Conservation (phyloP, 208 protist species). For the Crithidia acanthocephali region DNA sequence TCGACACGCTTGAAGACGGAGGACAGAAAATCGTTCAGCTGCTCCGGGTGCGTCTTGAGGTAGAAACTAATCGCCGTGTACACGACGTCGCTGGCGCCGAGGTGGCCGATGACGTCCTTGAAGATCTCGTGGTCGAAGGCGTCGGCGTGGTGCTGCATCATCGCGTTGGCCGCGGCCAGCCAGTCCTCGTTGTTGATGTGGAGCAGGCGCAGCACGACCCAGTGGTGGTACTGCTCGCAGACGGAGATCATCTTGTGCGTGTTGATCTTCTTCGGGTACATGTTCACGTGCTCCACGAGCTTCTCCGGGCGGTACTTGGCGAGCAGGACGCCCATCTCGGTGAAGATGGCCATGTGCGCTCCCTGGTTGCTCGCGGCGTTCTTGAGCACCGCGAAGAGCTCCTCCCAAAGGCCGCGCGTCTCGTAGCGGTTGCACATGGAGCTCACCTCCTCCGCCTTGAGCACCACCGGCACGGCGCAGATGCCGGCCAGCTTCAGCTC, state of each 20-base stretch:
- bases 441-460: constrained; percentile 98
- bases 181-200: constrained; percentile 99
- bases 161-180: constrained; percentile 97
- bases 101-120: constrained; percentile 97
- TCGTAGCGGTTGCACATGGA: constrained; percentile 94
- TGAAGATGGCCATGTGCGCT: constrained; percentile 99
- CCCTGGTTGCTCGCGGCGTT: constrained; percentile 94
- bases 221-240: constrained; percentile 96
- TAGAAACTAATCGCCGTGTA: constrained; percentile 99
- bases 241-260: constrained; percentile 97
- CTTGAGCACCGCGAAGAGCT: constrained; percentile 97
- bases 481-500: constrained; percentile 99
- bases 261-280: constrained; percentile 97
- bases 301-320: constrained; percentile 99
- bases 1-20: constrained; percentile 96
- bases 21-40: constrained; percentile 97
- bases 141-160: constrained; percentile 98
- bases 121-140: constrained; percentile 98
- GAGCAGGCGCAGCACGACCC: constrained; percentile 96
- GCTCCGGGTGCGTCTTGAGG: constrained; percentile 90
- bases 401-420: constrained; percentile 93
- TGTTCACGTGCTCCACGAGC: constrained; percentile 99
- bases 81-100: constrained; percentile 96
- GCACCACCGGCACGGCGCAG: constrained; percentile 98
- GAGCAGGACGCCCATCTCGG: constrained; percentile 99